Evolutionary conservation across 1,139 yeast species (phyloP), one percentile per base, ranked within the genome.

Genomic region (Nakaseomyces delphensis): DNA sequence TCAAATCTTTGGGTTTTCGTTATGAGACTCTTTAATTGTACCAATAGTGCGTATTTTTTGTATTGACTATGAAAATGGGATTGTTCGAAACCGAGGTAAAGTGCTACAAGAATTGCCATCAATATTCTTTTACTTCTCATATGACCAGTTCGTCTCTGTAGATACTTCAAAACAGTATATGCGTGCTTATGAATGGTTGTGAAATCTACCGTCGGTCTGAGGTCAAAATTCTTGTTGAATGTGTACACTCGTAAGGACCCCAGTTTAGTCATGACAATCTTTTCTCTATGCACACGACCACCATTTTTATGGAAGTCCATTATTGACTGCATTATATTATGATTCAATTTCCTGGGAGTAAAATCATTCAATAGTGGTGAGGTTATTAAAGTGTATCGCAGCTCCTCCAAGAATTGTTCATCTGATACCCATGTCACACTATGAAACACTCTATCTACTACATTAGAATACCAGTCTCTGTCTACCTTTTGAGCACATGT

Each of bases 1-100:
- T 33, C 37, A 20, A 33, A 33, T 27, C 27, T 15, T 21, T 33
- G 37, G 11, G 27, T 13, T 33, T 33, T 33, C 16, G 7, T 13
- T 13, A 33, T 21, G 23, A 33, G 16, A 13, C 3, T 21, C 18
- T 33, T 20, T 13, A 33, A 15, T 20, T 33, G 37, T 4, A 21
- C 18, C 18, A 33, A 33, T 3, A 33, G 13, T 2, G 27, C 16
- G 11, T 20, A 33, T 21, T 21, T 33, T n/a, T 20, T 20, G 18
- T 33, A 33, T 11, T 33, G 37, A n/a, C 27, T 21, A 33, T 33
- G 37, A n/a, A 33, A 33, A 21, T 33, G 37, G 4, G 37, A 20
- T 7, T 33, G 37, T 18, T 33, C 37, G 14, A 14, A 33, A 4
- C 37, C 27, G 4, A 33, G 27, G 18, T 33, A 33, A 3, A 33